A percentile compares a stretch with the other conserved stretches of the same genome.
phyloP scores from a whole-genome alignment of 108 stramenopile genomes.

The Conticribra guillardii region DNA sequence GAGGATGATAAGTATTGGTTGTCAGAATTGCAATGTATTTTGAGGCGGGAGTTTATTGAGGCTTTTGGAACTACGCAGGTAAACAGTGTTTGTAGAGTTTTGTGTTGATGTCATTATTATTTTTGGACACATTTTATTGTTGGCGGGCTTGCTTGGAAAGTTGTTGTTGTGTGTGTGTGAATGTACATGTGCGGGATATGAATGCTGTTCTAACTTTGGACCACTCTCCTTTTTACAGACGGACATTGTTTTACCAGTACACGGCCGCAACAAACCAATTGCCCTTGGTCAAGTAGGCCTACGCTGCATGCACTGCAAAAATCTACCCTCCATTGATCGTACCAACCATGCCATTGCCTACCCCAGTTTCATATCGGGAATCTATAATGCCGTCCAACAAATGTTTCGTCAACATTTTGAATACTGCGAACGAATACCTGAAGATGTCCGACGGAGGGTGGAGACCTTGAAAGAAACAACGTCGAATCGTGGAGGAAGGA shows the following conservation, averaged over 20 bases:
- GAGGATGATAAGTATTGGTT: conserved; percentile 87
- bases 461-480: conserved; percentile 61
- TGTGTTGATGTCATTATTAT: background rate
- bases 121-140: too few relatives aligned
- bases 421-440: conserved; percentile 68
- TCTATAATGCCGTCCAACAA: conserved; percentile 89
- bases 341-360: conserved; percentile 79
- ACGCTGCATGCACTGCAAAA: conserved; percentile 85
- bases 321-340: conserved; percentile 62
- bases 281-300: conserved; percentile 88
- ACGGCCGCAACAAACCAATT: conserved; percentile 90
- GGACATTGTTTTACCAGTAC: conserved; percentile 76
- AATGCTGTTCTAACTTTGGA: too few relatives aligned
- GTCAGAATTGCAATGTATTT: conserved; percentile 82
- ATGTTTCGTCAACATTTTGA: conserved; percentile 87
- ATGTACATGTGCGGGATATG: too few relatives aligned
- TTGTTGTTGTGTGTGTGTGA: too few relatives aligned
- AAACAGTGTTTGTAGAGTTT: conserved; percentile 1
- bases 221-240: conserved; percentile 11
- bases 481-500: conserved; percentile 82
- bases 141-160: too few relatives aligned
- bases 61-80: conserved; percentile 78
- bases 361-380: conserved; percentile 79
- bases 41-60: conserved; percentile 83
- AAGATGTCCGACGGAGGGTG: conserved; percentile 65